Base-by-base conservation (phyloP, 345 rosid species). In the Theobroma cacao region DNA sequence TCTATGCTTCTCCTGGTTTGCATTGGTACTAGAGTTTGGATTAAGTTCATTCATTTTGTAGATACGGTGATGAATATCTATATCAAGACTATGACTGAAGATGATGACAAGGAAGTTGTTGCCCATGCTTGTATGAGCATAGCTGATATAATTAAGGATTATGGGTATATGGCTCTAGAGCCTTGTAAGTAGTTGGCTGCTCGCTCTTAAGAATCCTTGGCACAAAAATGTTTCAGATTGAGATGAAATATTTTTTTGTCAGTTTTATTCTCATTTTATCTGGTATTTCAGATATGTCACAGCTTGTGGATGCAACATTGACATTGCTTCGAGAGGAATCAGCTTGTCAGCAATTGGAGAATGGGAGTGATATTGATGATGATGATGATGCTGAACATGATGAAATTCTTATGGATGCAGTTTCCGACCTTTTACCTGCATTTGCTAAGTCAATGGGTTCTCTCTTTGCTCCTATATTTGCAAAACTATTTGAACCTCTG, bases 321-420 rank as follows among this genome's bases (percentile, higher is more conserved):
- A 69, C 78, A 61, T 84, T 97, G 85, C 97, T 94, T 60, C 84
- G 81, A 62, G 98, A 97, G 86, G 94, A 97, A 83, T 89, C 98
- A 74, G 90, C 93, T 84, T 94, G 98, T 82, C 99, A 94, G 84
- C 90, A 88, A 76, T 69, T 86, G 56, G 93, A 88, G 38, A 83
- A 93, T 80, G 98, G 89, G 60, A 89, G 97, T 81, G 99, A 97
- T 80, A 69, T 82, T 64, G 99, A 92, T 80, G 92, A 92, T 53
- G 89, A 87, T 75, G 92, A 89, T 80, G 98, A 89, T 83, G 28
- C 87, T 12, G 91, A 83, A 78, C 99, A 94, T 80, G 99, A 97
- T 75, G 99, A 97, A 84, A 86, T 94, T 81, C 95, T 96, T 69
- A 96, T 96, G 98, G 98, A 97, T 89, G 98, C 98, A 41, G 98